Evolutionary conservation across 306 rosid species (phyloP), one percentile per base, ranked within the genome.

Genomic region (Lithocarpus polystachyus): DNA sequence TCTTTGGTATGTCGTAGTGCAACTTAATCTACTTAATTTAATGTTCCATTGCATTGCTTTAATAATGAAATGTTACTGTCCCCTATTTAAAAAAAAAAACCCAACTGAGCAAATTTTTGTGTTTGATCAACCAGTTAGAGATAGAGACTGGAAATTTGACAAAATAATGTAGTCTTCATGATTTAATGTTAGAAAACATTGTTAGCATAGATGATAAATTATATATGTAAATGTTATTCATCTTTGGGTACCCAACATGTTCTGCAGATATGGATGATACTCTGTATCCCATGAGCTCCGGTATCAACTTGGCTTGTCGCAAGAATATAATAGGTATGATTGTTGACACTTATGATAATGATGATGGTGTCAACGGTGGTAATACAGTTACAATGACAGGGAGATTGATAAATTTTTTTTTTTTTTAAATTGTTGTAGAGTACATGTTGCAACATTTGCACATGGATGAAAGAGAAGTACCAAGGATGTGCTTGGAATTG

Each of bases 201-300:
- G 26, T 17, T 68, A 5, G 35, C 7, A 9, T 26, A 3, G 12
- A 31, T 23, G 18, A 17, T 13, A 31, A 29, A 29, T 31, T 65
- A 33, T 10, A 65, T 24, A 23, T 65, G 23, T 33, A 31, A 31
- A 65, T 31, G 24, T 70, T n/a, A 15, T 72, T 79, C 23, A 68
- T 37, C 45, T 80, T 24, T 68, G 75, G 71, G 68, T 75, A 19
- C 68, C 20, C 73, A 75, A 77, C 82, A 55, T 77, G 70, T 56
- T 48, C 9, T 43, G 43, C 91, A 93, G 98, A 93, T 84, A 86
- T 93, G 88, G 97, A 93, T 85, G 98, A 93, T 74, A 93, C 98
- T 71, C 94, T 91, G 64, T 91, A 93, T 75, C 93, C 97, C 23
- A n/a, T 87, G 86, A 89, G 95, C 87, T 77, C 88, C 45, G 95